Evolutionary conservation across 495 filamentous ascomycete genomes (phyloP), one percentile per base, ranked within the genome.

Genomic region (Penicillium fimorum): DNA sequence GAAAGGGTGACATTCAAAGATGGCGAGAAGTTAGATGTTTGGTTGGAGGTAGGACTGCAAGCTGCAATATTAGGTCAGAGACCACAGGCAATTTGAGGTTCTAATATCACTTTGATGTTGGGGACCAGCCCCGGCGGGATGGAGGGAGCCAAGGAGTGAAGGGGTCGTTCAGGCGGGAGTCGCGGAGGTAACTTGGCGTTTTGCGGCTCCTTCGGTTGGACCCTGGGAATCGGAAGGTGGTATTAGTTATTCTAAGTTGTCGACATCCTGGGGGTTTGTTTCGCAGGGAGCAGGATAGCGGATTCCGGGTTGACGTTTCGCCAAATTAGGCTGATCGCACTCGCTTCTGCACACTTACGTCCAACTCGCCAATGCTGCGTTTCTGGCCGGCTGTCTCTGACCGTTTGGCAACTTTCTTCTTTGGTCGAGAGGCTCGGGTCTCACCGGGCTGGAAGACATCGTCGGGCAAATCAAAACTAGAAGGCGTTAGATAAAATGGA

Each of bases 361-460:
- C 74, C 56, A 79, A 53, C 61, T 77, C 62, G 65, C 72, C 69
- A 61, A 78, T 68, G 53, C 62, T 62, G 48, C 76, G 70, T 58
- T 78, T 75, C 67, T 81, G 75, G 22, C 61, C 64, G 55, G 58
- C 61, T 24, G 63, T 42, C 35, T 75, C 70, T 56, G 62, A 48
- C 47, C 67, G 77, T 65, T 80, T 84, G 33, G 69, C 51, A 29
- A 73, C 78, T 75, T 86, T 91, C 66, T 83, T 85, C 69, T 81
- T 82, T 22, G 86, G 81, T 51, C 81, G 84, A 6, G 69, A 61
- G 13, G 90, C 89, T 59, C 83, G 87, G 24, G 72, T 74, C 70
- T 98, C 94, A 56, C 91, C 92, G 5, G 84, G 73, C 55, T 85
- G 80, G 69, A 98, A 98, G 1, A 97, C 85, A 69, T 98, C 91